Evolutionary conservation across 257 asterid species (phyloP).

Genomic region (Ehretia macrophylla): DNA sequence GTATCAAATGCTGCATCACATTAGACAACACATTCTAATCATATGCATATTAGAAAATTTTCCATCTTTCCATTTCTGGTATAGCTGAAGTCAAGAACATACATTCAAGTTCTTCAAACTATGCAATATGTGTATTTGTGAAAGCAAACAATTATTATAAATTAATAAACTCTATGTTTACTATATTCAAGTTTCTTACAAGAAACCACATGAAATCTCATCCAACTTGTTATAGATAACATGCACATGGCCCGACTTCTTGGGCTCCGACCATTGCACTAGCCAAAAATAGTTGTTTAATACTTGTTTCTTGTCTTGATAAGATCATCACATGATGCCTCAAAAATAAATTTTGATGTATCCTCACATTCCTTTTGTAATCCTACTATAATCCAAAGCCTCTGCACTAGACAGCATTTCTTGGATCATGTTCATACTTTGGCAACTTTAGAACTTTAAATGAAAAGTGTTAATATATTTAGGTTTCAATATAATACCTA

Average conservation of each 20-base stretch:
- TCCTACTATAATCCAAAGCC: background rate
- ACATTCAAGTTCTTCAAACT: background rate
- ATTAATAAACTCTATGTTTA: background rate
- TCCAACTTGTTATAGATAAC: constrained; percentile 19
- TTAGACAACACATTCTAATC: no score
- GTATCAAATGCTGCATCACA: no score
- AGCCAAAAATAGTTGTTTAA: constrained; percentile 6
- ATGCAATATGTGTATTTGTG: background rate
- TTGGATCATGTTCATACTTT: background rate
- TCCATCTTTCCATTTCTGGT: background rate
- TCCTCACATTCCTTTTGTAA: background rate
- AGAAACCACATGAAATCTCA: constrained; percentile 27
- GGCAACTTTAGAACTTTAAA: no score
- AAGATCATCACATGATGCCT: constrained; percentile 10
- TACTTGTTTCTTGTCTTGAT: background rate
- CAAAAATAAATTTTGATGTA: background rate
- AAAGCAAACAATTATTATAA: background rate
- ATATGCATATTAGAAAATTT: no score
- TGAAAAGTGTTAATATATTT: no score
- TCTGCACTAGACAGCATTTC: background rate
- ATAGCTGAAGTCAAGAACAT: background rate
- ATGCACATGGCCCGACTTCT: constrained; percentile 20
- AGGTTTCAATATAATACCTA: no score
- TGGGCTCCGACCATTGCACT: constrained; percentile 6
- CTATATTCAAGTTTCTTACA: constrained; percentile 11